A percentile compares a stretch with the other conserved stretches of the same genome.
Conservation (phyloP, 345 rosid species). For the Angophora floribunda region DNA sequence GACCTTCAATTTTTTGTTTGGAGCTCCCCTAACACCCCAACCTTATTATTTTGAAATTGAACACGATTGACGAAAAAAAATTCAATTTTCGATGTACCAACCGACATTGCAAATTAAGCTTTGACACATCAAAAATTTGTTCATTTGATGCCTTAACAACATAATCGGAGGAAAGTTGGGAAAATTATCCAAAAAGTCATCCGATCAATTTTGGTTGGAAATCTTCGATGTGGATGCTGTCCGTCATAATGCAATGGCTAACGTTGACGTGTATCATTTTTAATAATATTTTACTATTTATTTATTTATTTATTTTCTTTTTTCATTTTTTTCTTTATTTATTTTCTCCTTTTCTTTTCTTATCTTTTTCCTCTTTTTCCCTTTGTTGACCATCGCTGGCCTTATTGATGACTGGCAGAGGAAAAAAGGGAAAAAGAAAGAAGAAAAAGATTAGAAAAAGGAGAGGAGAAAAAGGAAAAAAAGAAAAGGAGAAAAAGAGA, state of each 20-base stretch:
- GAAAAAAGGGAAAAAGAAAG: too few relatives aligned
- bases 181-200: too few relatives aligned
- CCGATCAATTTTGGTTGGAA: too few relatives aligned
- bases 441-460: too few relatives aligned
- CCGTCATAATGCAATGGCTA: too few relatives aligned
- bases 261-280: too few relatives aligned
- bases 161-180: background rate
- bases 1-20: background rate
- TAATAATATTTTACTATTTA: too few relatives aligned
- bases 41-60: background rate
- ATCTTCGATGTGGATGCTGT: background rate
- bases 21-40: background rate
- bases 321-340: fast-evolving
- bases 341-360: too few relatives aligned
- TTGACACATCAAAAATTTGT: background rate
- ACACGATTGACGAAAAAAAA: background rate
- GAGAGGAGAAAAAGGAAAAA: too few relatives aligned
- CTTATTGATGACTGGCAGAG: background rate
- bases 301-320: too few relatives aligned
- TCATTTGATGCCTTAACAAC: background rate
- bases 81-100: background rate
- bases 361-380: background rate
- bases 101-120: background rate
- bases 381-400: background rate
- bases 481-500: too few relatives aligned